A percentile compares a stretch with the other conserved stretches of the same genome.
phyloP scores from a whole-genome alignment of 257 asterid genomes.

The Nicotiana attenuata region DNA sequence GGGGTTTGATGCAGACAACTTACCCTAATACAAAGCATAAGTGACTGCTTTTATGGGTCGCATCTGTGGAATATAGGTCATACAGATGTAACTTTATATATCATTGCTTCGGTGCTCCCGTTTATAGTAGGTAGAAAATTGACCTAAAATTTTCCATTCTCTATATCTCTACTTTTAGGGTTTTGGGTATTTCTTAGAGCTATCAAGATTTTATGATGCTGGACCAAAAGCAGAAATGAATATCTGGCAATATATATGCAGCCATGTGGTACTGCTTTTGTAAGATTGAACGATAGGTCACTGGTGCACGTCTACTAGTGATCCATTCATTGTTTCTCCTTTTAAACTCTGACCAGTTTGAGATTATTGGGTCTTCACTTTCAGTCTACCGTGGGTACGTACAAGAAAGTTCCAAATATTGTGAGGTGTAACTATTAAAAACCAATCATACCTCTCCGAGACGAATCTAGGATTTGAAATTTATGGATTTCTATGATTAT shows the following conservation, averaged over 20 bases:
- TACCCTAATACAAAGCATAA: too few species aligned
- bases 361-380: conserved; percentile 2
- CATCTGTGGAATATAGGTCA: accelerated
- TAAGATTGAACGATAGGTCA: neutral
- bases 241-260: neutral
- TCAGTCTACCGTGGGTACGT: neutral
- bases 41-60: too few species aligned
- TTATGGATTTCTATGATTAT: accelerated
- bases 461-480: too few species aligned
- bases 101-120: too few species aligned
- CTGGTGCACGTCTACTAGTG: neutral
- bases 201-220: neutral
- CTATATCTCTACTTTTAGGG: neutral
- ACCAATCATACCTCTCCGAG: too few species aligned
- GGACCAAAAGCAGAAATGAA: conserved; percentile 6
- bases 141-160: neutral
- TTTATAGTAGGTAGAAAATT: neutral
- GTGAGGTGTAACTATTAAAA: neutral
- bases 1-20: too few species aligned
- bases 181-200: neutral
- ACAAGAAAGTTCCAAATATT: neutral
- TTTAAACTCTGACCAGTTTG: neutral
- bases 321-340: neutral
- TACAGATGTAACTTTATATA: too few species aligned
- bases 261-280: conserved; percentile 8